Evolutionary conservation across 1,139 yeast species (phyloP), one percentile per base, ranked within the genome.

Genomic region (Suhomyces taliae): DNA sequence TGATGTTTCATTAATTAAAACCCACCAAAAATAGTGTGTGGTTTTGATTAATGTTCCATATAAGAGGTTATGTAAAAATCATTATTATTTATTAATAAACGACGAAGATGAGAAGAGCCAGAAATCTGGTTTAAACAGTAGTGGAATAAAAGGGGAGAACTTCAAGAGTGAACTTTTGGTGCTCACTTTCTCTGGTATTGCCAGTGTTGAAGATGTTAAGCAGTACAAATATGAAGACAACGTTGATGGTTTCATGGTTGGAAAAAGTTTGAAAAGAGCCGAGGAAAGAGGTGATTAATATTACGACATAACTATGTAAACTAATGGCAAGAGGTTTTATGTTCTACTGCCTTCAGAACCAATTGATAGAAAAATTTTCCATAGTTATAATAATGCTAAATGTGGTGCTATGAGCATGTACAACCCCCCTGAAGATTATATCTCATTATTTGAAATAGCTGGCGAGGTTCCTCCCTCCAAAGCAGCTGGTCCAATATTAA

Each of bases 181-280:
- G 43, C 82, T 90, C 55, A 97, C 99, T 0, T 76, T 93, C 46
- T 87, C 96, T 45, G 99, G 99, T 6, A 93, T 93, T 51, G 75
- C 87, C 7, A 66, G 77, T 11, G 79, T 78, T 1, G 77, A 78
- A 3, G 97, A 91, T 61, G 93, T 93, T 7, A 72, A 75, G 37
- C 78, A 76, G 50, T 93, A 90, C 65, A 85, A 82, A 53, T 59
- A 69, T 7, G 85, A 87, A 57, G 95, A 93, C 42, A 56, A 64
- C 7, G 96, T 93, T 7, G 81, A 82, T 53, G 98, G 97, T 0
- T 87, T 90, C 53, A 78, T 93, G 54, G 93, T 93, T 46, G 99
- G 99, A n/a, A 99, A 93, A 66, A 89, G 97, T 34, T 74, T 93
- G 52, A 93, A 95, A 99, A 81, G 87, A 57, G 81, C 82, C 42